These are phyloP conservation scores for Candida silvicultrix DNA, from an alignment of 805 yeast genomes.

Conservation along the genomic window DNA sequence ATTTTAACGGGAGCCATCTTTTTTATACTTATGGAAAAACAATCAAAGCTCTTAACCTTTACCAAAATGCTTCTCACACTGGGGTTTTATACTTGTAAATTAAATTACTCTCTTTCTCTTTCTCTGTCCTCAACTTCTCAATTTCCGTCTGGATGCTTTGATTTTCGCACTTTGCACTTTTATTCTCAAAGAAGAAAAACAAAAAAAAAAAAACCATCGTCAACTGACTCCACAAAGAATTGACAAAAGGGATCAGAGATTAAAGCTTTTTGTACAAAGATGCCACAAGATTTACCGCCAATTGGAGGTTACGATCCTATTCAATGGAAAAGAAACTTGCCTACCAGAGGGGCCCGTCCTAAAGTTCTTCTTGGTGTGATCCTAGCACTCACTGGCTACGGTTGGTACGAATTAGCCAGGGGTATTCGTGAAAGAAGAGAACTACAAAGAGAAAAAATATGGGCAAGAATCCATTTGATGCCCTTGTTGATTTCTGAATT, in stretches of 20 bases:
- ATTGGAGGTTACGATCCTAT: constrained; percentile 78
- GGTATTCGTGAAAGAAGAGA: constrained; percentile 76
- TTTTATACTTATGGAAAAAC: no score
- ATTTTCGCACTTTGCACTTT: no score
- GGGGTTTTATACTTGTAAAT: no score
- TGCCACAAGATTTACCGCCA: constrained; percentile 78
- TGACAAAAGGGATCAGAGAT: no score
- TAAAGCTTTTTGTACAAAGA: no score
- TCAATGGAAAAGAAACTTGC: constrained; percentile 86
- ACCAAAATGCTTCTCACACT: no score
- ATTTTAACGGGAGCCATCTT: constrained; percentile 38
- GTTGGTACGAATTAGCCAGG: constrained; percentile 58
- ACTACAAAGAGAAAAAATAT: constrained; percentile 64
- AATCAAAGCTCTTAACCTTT: no score
- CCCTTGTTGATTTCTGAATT: constrained; percentile 78
- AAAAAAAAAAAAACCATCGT: no score
- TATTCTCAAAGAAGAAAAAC: not conserved
- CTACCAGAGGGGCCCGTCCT: constrained; percentile 81
- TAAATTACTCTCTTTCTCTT: no score
- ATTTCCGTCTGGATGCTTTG: no score
- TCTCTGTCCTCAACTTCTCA: no score
- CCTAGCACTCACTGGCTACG: constrained; percentile 59
- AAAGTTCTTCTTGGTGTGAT: constrained; percentile 61
- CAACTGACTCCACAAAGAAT: not conserved
- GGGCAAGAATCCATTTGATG: constrained; percentile 68